Base-by-base conservation (phyloP, 768 basidiomycete species). In the Lanmaoa rubissima region DNA sequence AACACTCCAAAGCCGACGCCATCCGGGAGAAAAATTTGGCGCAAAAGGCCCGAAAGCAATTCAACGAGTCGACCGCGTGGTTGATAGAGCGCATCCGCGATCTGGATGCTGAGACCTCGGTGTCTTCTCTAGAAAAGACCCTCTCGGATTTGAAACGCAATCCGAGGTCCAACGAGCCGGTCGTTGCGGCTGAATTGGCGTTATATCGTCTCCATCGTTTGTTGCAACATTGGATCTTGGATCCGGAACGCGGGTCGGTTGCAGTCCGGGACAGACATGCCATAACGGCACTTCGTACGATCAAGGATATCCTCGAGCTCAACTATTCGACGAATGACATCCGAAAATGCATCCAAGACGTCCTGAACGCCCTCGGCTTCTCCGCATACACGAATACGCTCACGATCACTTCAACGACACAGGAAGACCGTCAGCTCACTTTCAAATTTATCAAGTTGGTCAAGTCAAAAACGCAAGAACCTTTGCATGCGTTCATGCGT, bases 361-460 rank as follows among this genome's bases (percentile, higher is more conserved):
- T 80, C 5, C 69, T 86, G 10, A 60, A 48, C 4, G 70, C 73
- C 5, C 70, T 87, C 5, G 85, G 87, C 6, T 79, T 87, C 57
- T 61, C 69, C 1, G 67, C 73, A 34, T 79, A 78, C 57, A 51
- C 73, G 3, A 34, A 69, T 5, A n/a, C 44, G 3, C 58, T 78
- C 35, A 55, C 7, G 0, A 38, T 54, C 31, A 14, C 53, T 39
- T 31, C 57, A 2, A 48, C 65, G 7, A 51, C 53, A 7, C 54
- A 53, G n/a, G 61, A 65, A 14, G 68, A 76, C 54, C 62, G 61
- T 39, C 58, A 61, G 8, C 67, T 83, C 16, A 63, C 69, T 19
- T 87, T 89, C 71, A 74, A 77, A 54, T 84, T 85, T 61, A 65
- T 79, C 41, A 83, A 86, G 56, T 68, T 88, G n/a, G 55, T 82